These are phyloP conservation scores for Aspergillus aculeatinus DNA, from an alignment of 2,329 filamentous ascomycete genomes.

Conservation along the genomic window DNA sequence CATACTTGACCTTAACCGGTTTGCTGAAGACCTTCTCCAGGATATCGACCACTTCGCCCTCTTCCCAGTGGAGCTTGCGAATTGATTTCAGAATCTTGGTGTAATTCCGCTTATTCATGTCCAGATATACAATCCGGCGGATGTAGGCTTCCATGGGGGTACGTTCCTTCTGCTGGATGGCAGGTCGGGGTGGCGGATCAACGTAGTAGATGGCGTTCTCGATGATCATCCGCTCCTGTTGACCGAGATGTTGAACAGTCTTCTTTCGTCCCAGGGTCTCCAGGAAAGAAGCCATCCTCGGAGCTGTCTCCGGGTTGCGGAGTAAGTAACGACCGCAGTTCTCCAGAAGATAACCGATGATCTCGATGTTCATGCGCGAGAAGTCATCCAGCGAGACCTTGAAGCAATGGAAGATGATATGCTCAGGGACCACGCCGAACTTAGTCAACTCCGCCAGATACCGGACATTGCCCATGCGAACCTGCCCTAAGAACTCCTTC, in stretches of 20 bases:
- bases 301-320: slow-evolving; percentile 86
- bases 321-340: slow-evolving; percentile 94
- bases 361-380: slow-evolving; percentile 98
- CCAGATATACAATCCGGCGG: slow-evolving; percentile 86
- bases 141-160: slow-evolving; percentile 92
- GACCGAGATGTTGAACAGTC: slow-evolving; percentile 87
- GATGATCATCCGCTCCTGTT: slow-evolving; percentile 95
- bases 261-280: slow-evolving; percentile 97
- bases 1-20: slow-evolving; percentile 95
- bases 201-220: slow-evolving; percentile 99
- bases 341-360: slow-evolving; percentile 92
- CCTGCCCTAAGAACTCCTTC: slow-evolving; percentile 94
- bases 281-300: slow-evolving; percentile 88
- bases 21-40: slow-evolving; percentile 92
- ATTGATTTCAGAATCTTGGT: slow-evolving; percentile 93
- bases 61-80: slow-evolving; percentile 95
- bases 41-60: slow-evolving; percentile 68
- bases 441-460: slow-evolving; percentile 97
- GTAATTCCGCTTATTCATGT: slow-evolving; percentile 91
- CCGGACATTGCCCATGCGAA: slow-evolving; percentile 91
- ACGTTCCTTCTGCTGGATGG: slow-evolving; percentile 94
- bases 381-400: slow-evolving; percentile 98
- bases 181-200: slow-evolving; percentile 87
- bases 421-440: slow-evolving; percentile 95
- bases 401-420: slow-evolving; percentile 97